A percentile compares a stretch with the other conserved stretches of the same genome.
Evolutionary conservation across 1,284 basidiomycete species (phyloP).

Genomic region (Veloporphyrellus conicus): DNA sequence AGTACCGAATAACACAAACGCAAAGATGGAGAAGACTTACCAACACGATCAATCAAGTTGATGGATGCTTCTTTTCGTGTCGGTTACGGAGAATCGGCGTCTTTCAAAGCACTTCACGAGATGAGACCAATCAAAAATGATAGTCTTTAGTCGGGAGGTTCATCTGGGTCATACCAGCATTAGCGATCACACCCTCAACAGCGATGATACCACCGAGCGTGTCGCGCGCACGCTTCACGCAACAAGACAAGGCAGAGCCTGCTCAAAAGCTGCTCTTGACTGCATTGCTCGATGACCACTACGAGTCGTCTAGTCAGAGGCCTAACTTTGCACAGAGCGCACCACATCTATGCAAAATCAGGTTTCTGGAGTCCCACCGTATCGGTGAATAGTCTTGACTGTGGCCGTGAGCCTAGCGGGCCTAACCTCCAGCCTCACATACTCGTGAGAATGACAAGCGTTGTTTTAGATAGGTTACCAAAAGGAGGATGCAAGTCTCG

Average conservation of each 20-base stretch:
- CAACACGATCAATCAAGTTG: constrained; percentile 98
- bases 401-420: too few relatives aligned
- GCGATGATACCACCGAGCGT: constrained; percentile 98
- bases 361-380: too few relatives aligned
- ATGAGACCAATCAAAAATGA: constrained; percentile 33
- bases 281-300: constrained; percentile 97
- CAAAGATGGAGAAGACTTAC: constrained; percentile 37
- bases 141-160: constrained; percentile 99
- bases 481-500: too few relatives aligned
- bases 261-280: constrained; percentile 92
- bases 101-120: constrained; percentile 85
- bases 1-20: constrained; percentile 5
- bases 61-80: constrained; percentile 99
- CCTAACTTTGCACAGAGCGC: too few relatives aligned
- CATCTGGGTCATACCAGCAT: constrained; percentile 99
- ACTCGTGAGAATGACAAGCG: too few relatives aligned
- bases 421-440: too few relatives aligned
- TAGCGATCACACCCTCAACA: constrained; percentile 96
- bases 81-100: constrained; percentile 98
- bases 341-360: too few relatives aligned
- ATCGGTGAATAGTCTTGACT: too few relatives aligned
- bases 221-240: constrained; percentile 98
- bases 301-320: constrained; percentile 90
- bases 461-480: too few relatives aligned
- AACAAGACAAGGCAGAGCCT: constrained; percentile 97